A percentile compares a stretch with the other conserved stretches of the same genome.
Evolutionary conservation across 2,329 filamentous ascomycete genomes (phyloP).

Genomic region (Hawksworthiomyces lignivorus): DNA sequence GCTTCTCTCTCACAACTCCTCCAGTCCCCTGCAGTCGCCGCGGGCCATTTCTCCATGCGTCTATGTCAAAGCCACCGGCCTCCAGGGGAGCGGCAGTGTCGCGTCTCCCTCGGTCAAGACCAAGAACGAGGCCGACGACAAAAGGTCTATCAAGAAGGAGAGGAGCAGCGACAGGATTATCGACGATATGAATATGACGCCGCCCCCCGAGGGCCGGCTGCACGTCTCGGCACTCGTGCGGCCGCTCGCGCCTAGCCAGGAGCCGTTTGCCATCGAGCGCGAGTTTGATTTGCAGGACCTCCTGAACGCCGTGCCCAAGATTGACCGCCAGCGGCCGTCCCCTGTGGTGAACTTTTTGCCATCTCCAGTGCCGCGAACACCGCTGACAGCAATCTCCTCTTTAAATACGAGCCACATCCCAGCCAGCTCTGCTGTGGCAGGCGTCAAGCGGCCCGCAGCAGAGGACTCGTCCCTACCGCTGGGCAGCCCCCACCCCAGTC

Average conservation of each 20-base stretch:
- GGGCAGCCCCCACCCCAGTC: conserved; percentile 6
- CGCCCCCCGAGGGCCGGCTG: conserved; percentile 17
- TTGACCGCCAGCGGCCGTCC: conserved; percentile 10
- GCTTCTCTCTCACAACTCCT: neutral
- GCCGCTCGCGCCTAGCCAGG: conserved; percentile 31
- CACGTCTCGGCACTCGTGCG: conserved; percentile 37
- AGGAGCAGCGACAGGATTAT: neutral
- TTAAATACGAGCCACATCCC: neutral
- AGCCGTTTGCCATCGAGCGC: conserved; percentile 40
- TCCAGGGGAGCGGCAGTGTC: neutral
- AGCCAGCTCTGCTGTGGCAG: neutral
- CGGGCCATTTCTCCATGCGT: conserved; percentile 13
- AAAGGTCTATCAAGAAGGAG: neutral
- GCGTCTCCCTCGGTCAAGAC: neutral
- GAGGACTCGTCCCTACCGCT: conserved; percentile 3
- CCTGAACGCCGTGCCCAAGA: conserved; percentile 36
- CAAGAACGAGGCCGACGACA: neutral
- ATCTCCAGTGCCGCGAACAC: conserved; percentile 7
- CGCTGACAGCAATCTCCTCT: conserved; percentile 6
- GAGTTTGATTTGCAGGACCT: conserved; percentile 43
- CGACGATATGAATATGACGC: neutral
- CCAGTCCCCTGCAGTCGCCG: conserved; percentile 8
- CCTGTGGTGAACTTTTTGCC: conserved; percentile 10
- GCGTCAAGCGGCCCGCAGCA: conserved; percentile 9
- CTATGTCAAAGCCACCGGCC: conserved; percentile 11